These are phyloP conservation scores for Naganishia kalamii DNA, from an alignment of 768 basidiomycete genomes.

Conservation along the genomic window DNA sequence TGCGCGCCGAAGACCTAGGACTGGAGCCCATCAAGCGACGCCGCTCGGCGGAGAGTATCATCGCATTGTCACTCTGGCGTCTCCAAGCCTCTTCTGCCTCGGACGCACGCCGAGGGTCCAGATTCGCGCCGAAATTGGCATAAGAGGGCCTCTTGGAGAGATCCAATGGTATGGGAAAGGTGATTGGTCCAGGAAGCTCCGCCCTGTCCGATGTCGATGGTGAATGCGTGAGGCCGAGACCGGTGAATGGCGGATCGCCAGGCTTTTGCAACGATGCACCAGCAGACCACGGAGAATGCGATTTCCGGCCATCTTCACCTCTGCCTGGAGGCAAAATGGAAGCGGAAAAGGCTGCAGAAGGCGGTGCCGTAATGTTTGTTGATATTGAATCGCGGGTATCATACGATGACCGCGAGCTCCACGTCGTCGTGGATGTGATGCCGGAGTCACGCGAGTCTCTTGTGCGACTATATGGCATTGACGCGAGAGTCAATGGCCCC, in stretches of 20 bases:
- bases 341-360: background rate
- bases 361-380: background rate
- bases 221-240: background rate
- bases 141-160: slow-evolving; percentile 6
- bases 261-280: background rate
- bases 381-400: slow-evolving; percentile 6
- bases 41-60: background rate
- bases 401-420: background rate
- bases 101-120: background rate
- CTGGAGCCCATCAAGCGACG: slow-evolving; percentile 2
- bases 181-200: background rate
- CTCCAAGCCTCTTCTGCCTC: background rate
- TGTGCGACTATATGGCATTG: background rate
- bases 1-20: background rate
- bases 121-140: background rate
- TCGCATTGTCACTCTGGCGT: slow-evolving; percentile 3
- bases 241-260: background rate
- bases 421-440: background rate
- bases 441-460: slow-evolving; percentile 1
- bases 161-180: background rate
- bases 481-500: background rate
- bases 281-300: background rate
- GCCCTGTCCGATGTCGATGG: background rate
- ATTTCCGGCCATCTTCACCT: background rate
- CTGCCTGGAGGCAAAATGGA: background rate